Percentiles rank a stretch among this genome's conserved stretches.
phyloP scores from a whole-genome alignment of 192 early-diverging fungal genomes.

The Phycomyces nitens region DNA sequence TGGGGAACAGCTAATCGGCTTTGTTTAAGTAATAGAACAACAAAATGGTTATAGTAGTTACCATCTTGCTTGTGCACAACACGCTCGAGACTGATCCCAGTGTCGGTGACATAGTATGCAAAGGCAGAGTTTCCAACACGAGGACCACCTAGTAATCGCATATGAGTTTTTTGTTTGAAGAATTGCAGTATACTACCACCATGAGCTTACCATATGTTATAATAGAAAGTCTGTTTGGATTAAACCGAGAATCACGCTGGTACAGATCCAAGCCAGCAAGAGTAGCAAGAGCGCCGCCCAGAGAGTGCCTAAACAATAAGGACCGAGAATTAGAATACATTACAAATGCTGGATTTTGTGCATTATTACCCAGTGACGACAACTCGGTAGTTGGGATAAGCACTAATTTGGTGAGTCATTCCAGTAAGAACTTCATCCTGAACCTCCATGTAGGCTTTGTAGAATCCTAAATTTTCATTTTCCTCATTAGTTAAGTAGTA shows the following conservation, averaged over 20 bases:
- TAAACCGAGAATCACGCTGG: conserved; percentile 13
- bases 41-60: not conserved
- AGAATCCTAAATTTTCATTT: conserved; percentile 9
- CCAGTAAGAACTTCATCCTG: not conserved
- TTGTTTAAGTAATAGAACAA: not conserved
- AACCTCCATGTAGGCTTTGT: conserved; percentile 4
- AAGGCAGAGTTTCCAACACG: conserved; percentile 22
- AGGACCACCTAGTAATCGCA: conserved; percentile 12
- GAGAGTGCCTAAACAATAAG: conserved; percentile 15
- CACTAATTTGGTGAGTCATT: not conserved
- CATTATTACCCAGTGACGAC: conserved; percentile 20
- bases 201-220: conserved; percentile 13
- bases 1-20: conserved; percentile 16
- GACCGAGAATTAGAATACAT: not conserved
- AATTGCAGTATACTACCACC: not conserved
- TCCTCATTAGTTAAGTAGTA: not conserved
- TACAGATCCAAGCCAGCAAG: conserved; percentile 21
- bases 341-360: not conserved
- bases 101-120: conserved; percentile 18
- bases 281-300: conserved; percentile 23
- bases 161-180: not conserved
- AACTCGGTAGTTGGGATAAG: conserved; percentile 19
- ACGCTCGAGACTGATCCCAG: conserved; percentile 17
- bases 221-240: conserved; percentile 14
- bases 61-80: conserved; percentile 24